A percentile compares a stretch with the other conserved stretches of the same genome.
phyloP scores from a whole-genome alignment of 257 asterid genomes.

The Nicotiana benthamiana region DNA sequence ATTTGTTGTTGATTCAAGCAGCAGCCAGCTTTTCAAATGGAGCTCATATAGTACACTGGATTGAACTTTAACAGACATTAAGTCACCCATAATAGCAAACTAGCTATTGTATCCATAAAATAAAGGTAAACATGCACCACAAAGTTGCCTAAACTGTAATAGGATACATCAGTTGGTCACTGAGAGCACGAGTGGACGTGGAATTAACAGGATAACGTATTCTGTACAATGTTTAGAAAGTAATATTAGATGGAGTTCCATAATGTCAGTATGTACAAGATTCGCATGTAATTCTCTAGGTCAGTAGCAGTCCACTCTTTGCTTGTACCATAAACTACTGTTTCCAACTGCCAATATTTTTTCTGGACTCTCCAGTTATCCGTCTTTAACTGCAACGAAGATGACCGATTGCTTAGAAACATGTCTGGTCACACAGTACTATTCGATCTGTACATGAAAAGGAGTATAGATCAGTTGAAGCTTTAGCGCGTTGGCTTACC shows the following conservation, averaged over 20 bases:
- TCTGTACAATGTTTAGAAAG: background rate
- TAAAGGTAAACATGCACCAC: background rate
- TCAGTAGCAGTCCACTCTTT: background rate
- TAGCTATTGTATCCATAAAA: background rate
- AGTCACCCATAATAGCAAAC: background rate
- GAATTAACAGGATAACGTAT: background rate
- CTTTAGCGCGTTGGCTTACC: conserved; percentile 15
- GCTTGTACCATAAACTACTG: background rate
- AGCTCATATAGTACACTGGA: background rate
- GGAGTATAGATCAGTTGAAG: background rate
- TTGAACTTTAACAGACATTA: background rate
- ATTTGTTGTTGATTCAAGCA: too few species aligned
- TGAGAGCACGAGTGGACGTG: background rate
- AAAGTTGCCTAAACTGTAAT: background rate
- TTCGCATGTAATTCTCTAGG: background rate
- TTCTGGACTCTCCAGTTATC: background rate
- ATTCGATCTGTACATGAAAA: background rate
- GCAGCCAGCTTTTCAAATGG: background rate
- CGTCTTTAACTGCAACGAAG: background rate
- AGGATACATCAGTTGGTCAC: background rate
- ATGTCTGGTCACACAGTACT: background rate
- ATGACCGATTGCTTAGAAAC: background rate
- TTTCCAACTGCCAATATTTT: background rate
- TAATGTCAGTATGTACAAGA: background rate
- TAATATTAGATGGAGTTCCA: background rate